A percentile compares a stretch with the other conserved stretches of the same genome.
phyloP scores from a whole-genome alignment of 2,329 filamentous ascomycete genomes.

The Botrytis galanthina region DNA sequence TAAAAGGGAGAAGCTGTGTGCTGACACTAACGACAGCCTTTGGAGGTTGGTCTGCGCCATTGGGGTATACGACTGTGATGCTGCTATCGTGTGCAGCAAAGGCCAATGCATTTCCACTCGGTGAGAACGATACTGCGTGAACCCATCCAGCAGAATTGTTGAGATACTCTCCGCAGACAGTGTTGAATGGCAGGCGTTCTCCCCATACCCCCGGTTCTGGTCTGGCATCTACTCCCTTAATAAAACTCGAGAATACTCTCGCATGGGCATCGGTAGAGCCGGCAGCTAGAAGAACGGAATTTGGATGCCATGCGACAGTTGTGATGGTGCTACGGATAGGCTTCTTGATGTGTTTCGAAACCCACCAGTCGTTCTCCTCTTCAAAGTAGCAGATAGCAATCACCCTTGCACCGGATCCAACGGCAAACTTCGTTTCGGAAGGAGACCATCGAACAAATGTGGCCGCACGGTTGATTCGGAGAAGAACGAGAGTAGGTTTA shows the following conservation, averaged over 20 bases:
- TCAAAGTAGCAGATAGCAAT: constrained; percentile 99
- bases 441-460: constrained; percentile 98
- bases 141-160: constrained; percentile 98
- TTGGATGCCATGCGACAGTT: constrained; percentile 93
- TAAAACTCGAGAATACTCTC: constrained; percentile 89
- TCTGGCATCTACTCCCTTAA: constrained; percentile 87
- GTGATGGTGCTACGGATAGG: constrained; percentile 97
- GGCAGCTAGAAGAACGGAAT: constrained; percentile 89
- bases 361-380: constrained; percentile 99
- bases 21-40: constrained; percentile 85
- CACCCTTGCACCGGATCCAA: constrained; percentile 90
- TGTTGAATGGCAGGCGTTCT: constrained; percentile 95
- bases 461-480: constrained; percentile 93
- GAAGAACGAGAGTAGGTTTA: constrained; percentile 94
- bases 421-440: constrained; percentile 94
- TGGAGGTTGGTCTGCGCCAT: constrained; percentile 84
- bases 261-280: constrained; percentile 98
- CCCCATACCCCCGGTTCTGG: constrained; percentile 91
- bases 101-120: constrained; percentile 86
- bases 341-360: constrained; percentile 99
- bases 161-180: constrained; percentile 91
- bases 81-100: constrained; percentile 96
- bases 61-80: constrained; percentile 93
- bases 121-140: constrained; percentile 89
- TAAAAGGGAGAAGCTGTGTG: constrained; percentile 88